Percentiles rank a stretch among this genome's conserved stretches.
Conservation (phyloP, 331 rosid genomes). For the Telfairia occidentalis region DNA sequence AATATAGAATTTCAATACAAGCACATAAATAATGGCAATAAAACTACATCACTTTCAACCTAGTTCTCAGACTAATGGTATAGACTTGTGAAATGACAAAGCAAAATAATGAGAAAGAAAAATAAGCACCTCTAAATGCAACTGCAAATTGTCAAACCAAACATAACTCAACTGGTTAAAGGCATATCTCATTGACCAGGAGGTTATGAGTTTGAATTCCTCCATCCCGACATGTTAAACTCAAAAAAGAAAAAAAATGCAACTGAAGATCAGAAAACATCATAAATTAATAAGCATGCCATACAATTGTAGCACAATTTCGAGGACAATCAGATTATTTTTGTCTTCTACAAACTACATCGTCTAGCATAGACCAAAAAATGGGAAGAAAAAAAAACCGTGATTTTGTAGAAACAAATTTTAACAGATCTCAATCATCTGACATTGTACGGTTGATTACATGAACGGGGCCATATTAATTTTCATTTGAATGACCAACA, state of each 20-base stretch:
- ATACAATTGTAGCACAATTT: background rate
- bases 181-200: no score
- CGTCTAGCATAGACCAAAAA: background rate
- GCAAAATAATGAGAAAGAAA: background rate
- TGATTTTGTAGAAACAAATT: background rate
- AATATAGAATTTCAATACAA: no score
- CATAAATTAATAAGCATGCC: background rate
- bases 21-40: no score
- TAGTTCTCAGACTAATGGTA: no score
- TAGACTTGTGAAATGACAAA: no score
- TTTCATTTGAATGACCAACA: background rate
- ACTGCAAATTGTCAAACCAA: no score
- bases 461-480: background rate
- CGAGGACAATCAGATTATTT: background rate
- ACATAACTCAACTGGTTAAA: no score
- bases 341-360: background rate
- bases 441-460: constrained; percentile 7
- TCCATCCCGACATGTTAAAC: no score
- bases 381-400: background rate
- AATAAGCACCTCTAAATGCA: background rate
- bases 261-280: background rate
- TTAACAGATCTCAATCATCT: constrained; percentile 14
- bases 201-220: no score
- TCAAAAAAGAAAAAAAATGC: background rate
- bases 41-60: no score